phyloP scores from a whole-genome alignment of 2,329 filamentous ascomycete genomes.

The Penicillium occitanis region DNA sequence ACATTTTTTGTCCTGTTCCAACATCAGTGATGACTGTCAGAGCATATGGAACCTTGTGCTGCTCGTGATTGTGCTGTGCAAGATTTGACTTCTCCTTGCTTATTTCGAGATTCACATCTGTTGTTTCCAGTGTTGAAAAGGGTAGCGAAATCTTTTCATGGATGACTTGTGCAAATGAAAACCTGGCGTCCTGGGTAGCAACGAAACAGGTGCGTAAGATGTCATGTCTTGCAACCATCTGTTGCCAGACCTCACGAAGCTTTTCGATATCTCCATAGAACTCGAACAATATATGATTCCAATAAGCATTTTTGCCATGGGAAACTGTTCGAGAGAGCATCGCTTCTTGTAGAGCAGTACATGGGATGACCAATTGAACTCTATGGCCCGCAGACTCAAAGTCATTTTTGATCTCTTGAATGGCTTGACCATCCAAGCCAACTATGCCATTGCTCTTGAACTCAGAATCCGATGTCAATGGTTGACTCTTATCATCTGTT shows the following conservation, averaged over 20 bases:
- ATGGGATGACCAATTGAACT: conserved; percentile 66
- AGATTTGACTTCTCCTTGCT: conserved; percentile 43
- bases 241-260: conserved; percentile 62
- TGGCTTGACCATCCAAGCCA: conserved; percentile 30
- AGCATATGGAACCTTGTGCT: conserved; percentile 32
- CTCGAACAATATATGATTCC: conserved; percentile 68
- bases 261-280: conserved; percentile 52
- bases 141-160: conserved; percentile 50
- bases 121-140: conserved; percentile 51
- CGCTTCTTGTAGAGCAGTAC: conserved; percentile 82
- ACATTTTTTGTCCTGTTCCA: conserved; percentile 20
- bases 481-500: neutral
- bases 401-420: conserved; percentile 33
- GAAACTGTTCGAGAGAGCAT: conserved; percentile 67
- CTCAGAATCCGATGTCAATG: neutral
- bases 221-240: conserved; percentile 65
- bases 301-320: conserved; percentile 58
- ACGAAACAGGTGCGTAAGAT: conserved; percentile 78
- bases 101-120: conserved; percentile 43
- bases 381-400: conserved; percentile 32
- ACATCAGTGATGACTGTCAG: conserved; percentile 27
- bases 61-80: conserved; percentile 25
- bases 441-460: conserved; percentile 3
- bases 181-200: conserved; percentile 58
- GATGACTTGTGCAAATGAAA: conserved; percentile 72